A percentile compares a stretch with the other conserved stretches of the same genome.
These are phyloP conservation scores for Leccinum solheimii DNA, from an alignment of 1,284 basidiomycete species.

Conservation along the genomic window DNA sequence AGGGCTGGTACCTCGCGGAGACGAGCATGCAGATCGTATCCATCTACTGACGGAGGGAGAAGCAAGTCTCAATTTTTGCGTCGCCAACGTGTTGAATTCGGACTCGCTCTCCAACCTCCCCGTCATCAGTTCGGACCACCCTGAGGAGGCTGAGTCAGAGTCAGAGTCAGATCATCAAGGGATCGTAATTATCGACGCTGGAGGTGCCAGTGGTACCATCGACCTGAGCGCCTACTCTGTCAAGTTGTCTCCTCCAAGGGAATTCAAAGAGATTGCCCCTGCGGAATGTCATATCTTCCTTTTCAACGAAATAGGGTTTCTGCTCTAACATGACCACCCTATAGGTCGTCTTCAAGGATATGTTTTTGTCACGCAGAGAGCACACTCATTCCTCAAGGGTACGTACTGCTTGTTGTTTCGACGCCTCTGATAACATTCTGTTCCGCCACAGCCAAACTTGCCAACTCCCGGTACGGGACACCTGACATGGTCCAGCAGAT, in stretches of 20 bases:
- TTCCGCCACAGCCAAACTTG: slow-evolving; percentile 35
- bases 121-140: slow-evolving; percentile 11
- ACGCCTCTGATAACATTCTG: slow-evolving; percentile 6
- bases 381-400: slow-evolving; percentile 38
- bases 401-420: background rate
- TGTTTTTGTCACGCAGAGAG: slow-evolving; percentile 44
- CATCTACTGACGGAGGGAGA: slow-evolving; percentile 53
- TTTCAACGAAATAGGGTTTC: background rate
- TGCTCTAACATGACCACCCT: background rate
- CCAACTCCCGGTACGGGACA: slow-evolving; percentile 29
- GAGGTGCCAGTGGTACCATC: slow-evolving; percentile 58
- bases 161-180: slow-evolving; percentile 34
- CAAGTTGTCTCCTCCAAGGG: slow-evolving; percentile 26
- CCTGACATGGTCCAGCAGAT: slow-evolving; percentile 43
- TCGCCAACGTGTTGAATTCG: slow-evolving; percentile 36
- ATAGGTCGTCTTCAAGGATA: slow-evolving; percentile 39
- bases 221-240: slow-evolving; percentile 51
- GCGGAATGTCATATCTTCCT: slow-evolving; percentile 38
- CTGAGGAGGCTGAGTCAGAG: slow-evolving; percentile 16
- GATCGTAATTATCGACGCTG: slow-evolving; percentile 51
- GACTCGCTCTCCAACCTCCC: slow-evolving; percentile 22
- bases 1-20: slow-evolving; percentile 29
- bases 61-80: slow-evolving; percentile 49
- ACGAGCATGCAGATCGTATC: slow-evolving; percentile 33
- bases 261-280: slow-evolving; percentile 40